Conservation (phyloP, 2,329 filamentous ascomycete species). For the Alternaria infectoria region DNA sequence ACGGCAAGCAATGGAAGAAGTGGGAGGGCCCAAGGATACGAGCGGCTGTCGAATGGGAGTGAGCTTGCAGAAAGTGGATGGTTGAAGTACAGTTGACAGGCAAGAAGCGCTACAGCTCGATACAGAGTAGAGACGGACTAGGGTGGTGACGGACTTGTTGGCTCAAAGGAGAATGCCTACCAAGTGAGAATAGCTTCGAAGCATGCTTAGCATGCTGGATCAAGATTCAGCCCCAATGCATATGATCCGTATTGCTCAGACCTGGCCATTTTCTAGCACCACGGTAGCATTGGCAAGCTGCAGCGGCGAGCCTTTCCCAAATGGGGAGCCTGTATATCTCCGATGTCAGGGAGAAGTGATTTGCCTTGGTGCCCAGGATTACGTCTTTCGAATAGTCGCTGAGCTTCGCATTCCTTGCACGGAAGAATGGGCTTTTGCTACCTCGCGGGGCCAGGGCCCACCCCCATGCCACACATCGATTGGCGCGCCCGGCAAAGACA, state of each 20-base stretch:
- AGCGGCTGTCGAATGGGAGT: conserved; percentile 31
- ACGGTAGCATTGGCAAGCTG: conserved; percentile 56
- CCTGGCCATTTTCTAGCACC: conserved; percentile 52
- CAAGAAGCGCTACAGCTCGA: conserved; percentile 41
- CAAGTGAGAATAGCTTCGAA: conserved; percentile 45
- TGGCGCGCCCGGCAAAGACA: conserved; percentile 40
- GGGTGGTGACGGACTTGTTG: conserved; percentile 45
- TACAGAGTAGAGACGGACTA: conserved; percentile 45
- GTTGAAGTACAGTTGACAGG: conserved; percentile 43
- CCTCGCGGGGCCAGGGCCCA: conserved; percentile 28
- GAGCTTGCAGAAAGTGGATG: conserved; percentile 33
- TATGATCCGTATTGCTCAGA: conserved; percentile 54
- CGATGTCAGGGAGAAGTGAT: conserved; percentile 48
- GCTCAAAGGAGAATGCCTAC: conserved; percentile 49
- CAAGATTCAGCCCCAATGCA: conserved; percentile 55
- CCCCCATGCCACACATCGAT: conserved; percentile 28
- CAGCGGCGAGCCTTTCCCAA: conserved; percentile 52
- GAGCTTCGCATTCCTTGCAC: conserved; percentile 49
- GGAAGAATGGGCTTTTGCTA: conserved; percentile 34
- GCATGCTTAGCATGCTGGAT: conserved; percentile 44
- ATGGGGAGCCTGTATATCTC: conserved; percentile 51
- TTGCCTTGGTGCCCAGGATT: conserved; percentile 47
- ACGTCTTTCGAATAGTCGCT: conserved; percentile 42
- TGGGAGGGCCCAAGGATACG: conserved; percentile 29
- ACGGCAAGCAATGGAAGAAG: conserved; percentile 26